These are phyloP conservation scores for Coniochaeta pulveracea DNA, from an alignment of 2,329 filamentous ascomycete genomes.

Conservation along the genomic window DNA sequence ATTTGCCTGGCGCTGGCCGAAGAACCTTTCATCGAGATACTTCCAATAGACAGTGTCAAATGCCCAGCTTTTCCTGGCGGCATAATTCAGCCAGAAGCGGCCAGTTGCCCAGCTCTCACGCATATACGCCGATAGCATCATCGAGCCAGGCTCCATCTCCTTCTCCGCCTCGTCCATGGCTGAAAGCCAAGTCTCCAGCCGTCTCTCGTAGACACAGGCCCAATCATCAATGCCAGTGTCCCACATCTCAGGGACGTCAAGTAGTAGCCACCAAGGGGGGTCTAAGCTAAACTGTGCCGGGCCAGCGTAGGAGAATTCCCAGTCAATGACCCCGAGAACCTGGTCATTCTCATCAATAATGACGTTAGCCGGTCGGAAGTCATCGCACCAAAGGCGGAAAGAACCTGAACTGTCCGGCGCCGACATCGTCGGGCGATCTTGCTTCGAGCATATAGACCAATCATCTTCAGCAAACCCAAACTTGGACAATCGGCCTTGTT, in stretches of 20 bases:
- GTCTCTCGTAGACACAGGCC: constrained; percentile 17
- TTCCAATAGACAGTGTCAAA: constrained; percentile 18
- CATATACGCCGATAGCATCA: constrained; percentile 12
- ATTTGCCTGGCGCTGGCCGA: constrained; percentile 8
- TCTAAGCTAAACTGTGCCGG: constrained; percentile 18
- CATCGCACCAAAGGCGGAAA: constrained; percentile 19
- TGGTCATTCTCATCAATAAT: constrained; percentile 17
- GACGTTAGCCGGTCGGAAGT: constrained; percentile 19
- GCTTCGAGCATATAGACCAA: too few relatives aligned
- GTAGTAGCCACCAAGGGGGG: constrained; percentile 23
- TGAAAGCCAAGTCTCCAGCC: constrained; percentile 20
- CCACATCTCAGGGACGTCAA: constrained; percentile 22
- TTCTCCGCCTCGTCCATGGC: constrained; percentile 20
- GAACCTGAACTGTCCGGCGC: constrained; percentile 1
- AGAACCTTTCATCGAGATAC: constrained; percentile 13
- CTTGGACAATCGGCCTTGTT: constrained; percentile 13
- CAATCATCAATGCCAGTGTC: constrained; percentile 17
- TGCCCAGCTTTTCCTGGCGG: constrained; percentile 15
- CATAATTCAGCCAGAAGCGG: constrained; percentile 14
- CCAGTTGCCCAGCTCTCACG: constrained; percentile 15
- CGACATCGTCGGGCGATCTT: constrained; percentile 7
- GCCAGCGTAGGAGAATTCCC: constrained; percentile 24
- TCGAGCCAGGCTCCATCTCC: background rate
- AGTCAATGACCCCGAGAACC: constrained; percentile 26
- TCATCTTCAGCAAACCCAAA: constrained; percentile 15